These are phyloP conservation scores for Calophaca sinica DNA, from an alignment of 306 rosid species.

Conservation along the genomic window DNA sequence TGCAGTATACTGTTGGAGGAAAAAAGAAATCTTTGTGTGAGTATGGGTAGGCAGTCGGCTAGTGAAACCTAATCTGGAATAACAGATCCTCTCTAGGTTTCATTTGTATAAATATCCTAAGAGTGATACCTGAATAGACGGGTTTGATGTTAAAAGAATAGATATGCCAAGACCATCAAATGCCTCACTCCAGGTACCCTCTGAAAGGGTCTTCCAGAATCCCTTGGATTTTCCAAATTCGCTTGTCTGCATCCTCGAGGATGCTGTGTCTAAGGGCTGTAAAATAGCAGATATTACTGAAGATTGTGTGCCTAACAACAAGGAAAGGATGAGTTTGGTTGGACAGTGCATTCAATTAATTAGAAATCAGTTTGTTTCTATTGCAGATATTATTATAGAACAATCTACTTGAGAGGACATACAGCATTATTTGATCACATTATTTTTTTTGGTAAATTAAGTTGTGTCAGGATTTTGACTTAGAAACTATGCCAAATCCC, in stretches of 20 bases:
- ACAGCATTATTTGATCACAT: neutral
- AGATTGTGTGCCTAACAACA: constrained; percentile 6
- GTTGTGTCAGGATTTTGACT: neutral
- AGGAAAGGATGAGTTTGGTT: constrained; percentile 9
- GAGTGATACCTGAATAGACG: constrained; percentile 82
- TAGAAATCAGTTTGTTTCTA: neutral
- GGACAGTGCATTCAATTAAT: neutral
- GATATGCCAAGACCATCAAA: constrained; percentile 92
- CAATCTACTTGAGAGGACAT: constrained; percentile 4
- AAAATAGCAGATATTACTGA: constrained; percentile 42
- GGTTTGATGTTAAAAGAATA: constrained; percentile 91
- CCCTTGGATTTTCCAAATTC: constrained; percentile 96
- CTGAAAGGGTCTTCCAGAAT: constrained; percentile 85
- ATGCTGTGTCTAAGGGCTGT: constrained; percentile 93
- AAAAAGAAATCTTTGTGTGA: constrained; percentile 35
- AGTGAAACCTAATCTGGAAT: constrained; percentile 27
- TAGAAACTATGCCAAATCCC: neutral
- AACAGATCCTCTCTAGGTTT: constrained; percentile 30
- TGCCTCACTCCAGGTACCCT: constrained; percentile 88
- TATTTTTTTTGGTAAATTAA: neutral
- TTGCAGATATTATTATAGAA: constrained; percentile 11
- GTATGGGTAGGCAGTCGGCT: constrained; percentile 34
- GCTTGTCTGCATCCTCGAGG: constrained; percentile 96
- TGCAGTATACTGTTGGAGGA: constrained; percentile 73
- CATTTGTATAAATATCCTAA: constrained; percentile 31